Conservation (phyloP, 495 filamentous ascomycete species). For the Amniculicola lignicola region DNA sequence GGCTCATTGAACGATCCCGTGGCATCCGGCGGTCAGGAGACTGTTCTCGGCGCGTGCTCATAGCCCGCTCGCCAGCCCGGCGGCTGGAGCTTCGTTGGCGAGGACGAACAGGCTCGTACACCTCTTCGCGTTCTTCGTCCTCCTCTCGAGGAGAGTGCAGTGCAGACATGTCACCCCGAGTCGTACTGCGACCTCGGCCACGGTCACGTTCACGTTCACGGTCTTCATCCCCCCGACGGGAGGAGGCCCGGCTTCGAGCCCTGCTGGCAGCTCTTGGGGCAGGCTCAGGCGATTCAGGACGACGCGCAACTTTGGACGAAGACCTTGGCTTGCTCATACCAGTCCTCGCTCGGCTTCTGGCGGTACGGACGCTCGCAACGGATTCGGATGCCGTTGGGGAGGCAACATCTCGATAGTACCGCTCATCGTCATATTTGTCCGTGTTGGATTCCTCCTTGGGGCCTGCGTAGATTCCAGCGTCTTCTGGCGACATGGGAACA, state of each 20-base stretch:
- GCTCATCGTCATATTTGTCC: slow-evolving; percentile 46
- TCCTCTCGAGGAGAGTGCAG: slow-evolving; percentile 44
- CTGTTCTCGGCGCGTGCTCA: slow-evolving; percentile 46
- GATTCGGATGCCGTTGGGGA: slow-evolving; percentile 41
- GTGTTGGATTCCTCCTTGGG: slow-evolving; percentile 36
- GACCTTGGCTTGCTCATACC: slow-evolving; percentile 30
- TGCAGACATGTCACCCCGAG: slow-evolving; percentile 24
- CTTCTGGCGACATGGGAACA: slow-evolving; percentile 87
- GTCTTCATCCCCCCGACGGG: slow-evolving; percentile 33
- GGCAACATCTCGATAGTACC: slow-evolving; percentile 42
- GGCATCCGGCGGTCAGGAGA: slow-evolving; percentile 43
- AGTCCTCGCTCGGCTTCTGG: slow-evolving; percentile 23
- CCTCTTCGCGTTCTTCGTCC: slow-evolving; percentile 38
- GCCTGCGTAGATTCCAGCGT: slow-evolving; percentile 41
- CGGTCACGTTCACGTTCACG: too few species aligned
- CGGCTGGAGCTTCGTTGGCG: slow-evolving; percentile 61
- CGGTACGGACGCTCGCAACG: slow-evolving; percentile 20
- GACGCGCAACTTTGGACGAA: slow-evolving; percentile 29
- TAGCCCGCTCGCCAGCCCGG: slow-evolving; percentile 49
- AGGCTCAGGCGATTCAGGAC: slow-evolving; percentile 35
- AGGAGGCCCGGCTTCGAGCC: slow-evolving; percentile 28
- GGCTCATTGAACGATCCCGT: slow-evolving; percentile 32
- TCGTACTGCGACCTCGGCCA: slow-evolving; percentile 28
- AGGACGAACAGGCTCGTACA: slow-evolving; percentile 34
- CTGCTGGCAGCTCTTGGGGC: slow-evolving; percentile 22